phyloP scores from a whole-genome alignment of 495 filamentous ascomycete species.

The Poronia punctata region DNA sequence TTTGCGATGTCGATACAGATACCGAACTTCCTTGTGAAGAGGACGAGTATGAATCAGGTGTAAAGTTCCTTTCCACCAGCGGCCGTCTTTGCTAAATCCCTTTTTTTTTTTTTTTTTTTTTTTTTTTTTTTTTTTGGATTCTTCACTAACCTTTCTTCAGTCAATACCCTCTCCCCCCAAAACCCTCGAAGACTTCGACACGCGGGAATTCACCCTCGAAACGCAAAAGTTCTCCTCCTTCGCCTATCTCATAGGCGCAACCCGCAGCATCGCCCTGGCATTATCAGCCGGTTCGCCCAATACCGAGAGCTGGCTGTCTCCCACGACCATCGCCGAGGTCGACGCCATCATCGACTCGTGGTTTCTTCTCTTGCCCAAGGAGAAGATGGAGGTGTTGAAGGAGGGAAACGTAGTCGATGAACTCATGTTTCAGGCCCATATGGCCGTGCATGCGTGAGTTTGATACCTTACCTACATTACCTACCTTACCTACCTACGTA shows the following conservation, averaged over 20 bases:
- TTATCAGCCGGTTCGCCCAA: constrained; percentile 18
- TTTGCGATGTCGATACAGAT: constrained; percentile 32
- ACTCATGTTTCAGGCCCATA: constrained; percentile 66
- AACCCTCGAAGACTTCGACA: constrained; percentile 50
- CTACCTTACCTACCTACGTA: no score
- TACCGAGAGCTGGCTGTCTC: constrained; percentile 6
- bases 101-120: not conserved
- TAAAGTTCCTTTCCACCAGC: no score
- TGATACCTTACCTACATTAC: not conserved
- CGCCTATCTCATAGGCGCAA: constrained; percentile 53
- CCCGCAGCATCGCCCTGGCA: constrained; percentile 53
- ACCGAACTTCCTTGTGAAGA: constrained; percentile 59
- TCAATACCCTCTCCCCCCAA: constrained; percentile 44
- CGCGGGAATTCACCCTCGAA: constrained; percentile 44
- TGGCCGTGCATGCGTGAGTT: constrained; percentile 47
- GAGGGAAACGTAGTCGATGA: constrained; percentile 55
- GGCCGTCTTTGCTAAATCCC: not conserved
- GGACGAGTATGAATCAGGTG: constrained; percentile 44
- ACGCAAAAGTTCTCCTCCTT: constrained; percentile 50
- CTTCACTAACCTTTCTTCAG: constrained; percentile 21
- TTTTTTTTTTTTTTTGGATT: not conserved
- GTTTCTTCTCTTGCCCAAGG: constrained; percentile 56
- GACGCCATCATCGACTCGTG: constrained; percentile 62
- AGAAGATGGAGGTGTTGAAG: constrained; percentile 53
- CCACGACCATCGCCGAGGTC: constrained; percentile 33